Conservation (phyloP, 345 rosid genomes). For the Nephelium lappaceum region DNA sequence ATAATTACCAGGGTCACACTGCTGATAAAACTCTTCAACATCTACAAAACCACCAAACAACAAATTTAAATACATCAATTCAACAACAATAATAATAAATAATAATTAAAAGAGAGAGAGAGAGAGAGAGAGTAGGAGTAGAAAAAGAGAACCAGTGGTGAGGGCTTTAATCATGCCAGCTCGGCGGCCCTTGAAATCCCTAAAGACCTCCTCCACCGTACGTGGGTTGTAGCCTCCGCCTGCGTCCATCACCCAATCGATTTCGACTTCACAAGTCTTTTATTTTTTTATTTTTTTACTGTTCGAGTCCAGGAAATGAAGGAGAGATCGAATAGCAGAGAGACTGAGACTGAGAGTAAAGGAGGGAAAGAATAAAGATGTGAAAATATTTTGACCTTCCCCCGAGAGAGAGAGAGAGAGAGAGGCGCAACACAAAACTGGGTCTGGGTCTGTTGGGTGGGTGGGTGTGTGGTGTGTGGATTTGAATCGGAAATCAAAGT, state of each 20-base stretch:
- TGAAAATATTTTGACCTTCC: conserved; percentile 40
- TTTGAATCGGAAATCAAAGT: conserved; percentile 26
- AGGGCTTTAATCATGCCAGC: conserved; percentile 75
- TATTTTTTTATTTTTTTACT: neutral
- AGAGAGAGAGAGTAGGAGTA: neutral
- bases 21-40: conserved; percentile 67
- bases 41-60: conserved; percentile 40
- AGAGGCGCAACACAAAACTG: neutral
- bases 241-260: conserved; percentile 42
- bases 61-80: neutral
- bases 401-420: conserved; percentile 17
- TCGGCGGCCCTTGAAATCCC: conserved; percentile 75
- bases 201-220: conserved; percentile 71
- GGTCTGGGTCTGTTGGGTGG: neutral
- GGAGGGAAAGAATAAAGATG: conserved; percentile 20
- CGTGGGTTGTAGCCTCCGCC: conserved; percentile 65
- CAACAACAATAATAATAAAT: neutral
- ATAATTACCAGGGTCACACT: conserved; percentile 76
- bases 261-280: neutral
- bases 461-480: conserved; percentile 11
- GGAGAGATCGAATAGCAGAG: neutral
- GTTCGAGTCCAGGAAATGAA: neutral
- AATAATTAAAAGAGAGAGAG: neutral
- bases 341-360: conserved; percentile 22
- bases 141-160: conserved; percentile 46